phyloP scores from a whole-genome alignment of 352 stramenopile genomes.

The Pelagophyceae sp. region DNA sequence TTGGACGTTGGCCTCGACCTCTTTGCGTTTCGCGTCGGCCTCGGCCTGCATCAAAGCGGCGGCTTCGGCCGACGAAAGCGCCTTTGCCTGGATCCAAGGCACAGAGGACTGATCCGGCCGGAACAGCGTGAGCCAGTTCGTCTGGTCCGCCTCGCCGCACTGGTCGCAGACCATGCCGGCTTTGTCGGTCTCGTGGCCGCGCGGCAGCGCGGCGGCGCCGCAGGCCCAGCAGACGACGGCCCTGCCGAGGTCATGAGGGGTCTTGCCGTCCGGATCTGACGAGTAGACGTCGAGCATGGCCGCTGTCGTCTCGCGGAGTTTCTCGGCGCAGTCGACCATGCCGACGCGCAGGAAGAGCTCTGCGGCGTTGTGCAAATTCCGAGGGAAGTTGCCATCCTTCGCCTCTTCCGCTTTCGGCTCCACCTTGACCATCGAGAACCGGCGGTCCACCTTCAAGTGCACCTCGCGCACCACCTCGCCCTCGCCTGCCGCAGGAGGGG shows the following conservation, averaged over 20 bases:
- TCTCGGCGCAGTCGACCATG: slow-evolving; percentile 22
- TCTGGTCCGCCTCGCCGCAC: slow-evolving; percentile 24
- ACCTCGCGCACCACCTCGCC: slow-evolving; percentile 3
- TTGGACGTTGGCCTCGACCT: slow-evolving; percentile 27
- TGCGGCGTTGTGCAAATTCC: slow-evolving; percentile 29
- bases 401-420: slow-evolving; percentile 23
- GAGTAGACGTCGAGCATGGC: slow-evolving; percentile 6
- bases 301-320: slow-evolving; percentile 17
- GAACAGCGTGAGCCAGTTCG: slow-evolving; percentile 27
- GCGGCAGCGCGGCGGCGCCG: slow-evolving; percentile 21
- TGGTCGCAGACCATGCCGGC: slow-evolving; percentile 20
- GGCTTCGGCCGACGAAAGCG: slow-evolving; percentile 22
- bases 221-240: slow-evolving; percentile 28
- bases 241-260: slow-evolving; percentile 17
- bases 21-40: slow-evolving; percentile 14
- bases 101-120: neutral
- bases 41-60: slow-evolving; percentile 21
- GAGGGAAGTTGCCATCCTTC: slow-evolving; percentile 26
- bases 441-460: slow-evolving; percentile 18
- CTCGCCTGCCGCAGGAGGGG: too few relatives aligned
- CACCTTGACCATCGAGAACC: slow-evolving; percentile 25
- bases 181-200: slow-evolving; percentile 10
- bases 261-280: slow-evolving; percentile 11
- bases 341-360: slow-evolving; percentile 29
- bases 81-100: slow-evolving; percentile 27